Percentiles rank a stretch among this genome's conserved stretches.
phyloP scores from a whole-genome alignment of 148 eudicot genomes.

The Dysphania ambrosioides region DNA sequence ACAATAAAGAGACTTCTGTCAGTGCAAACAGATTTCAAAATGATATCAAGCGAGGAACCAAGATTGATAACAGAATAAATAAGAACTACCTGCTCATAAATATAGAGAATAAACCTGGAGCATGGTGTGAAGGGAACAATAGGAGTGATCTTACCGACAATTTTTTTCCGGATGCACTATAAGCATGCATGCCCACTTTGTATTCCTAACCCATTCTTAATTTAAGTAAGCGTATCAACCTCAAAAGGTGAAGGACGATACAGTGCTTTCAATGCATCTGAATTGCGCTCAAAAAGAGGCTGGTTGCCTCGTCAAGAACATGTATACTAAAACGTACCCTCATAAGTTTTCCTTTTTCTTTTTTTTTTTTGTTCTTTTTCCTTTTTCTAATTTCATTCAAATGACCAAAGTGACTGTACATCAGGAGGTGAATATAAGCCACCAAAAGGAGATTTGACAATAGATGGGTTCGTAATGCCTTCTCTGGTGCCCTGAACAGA shows the following conservation, averaged over 20 bases:
- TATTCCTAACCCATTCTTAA: slow-evolving; percentile 45
- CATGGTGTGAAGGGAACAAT: slow-evolving; percentile 4
- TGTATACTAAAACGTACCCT: slow-evolving; percentile 51
- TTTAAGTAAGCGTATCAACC: slow-evolving; percentile 55
- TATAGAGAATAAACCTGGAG: slow-evolving; percentile 7
- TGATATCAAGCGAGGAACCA: background rate
- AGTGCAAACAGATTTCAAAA: background rate
- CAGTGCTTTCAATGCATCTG: slow-evolving; percentile 50
- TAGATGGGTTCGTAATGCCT: slow-evolving; percentile 48
- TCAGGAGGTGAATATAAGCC: slow-evolving; percentile 76
- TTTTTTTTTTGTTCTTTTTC: slow-evolving; percentile 22
- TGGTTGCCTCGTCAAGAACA: slow-evolving; percentile 47
- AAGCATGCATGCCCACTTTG: slow-evolving; percentile 47
- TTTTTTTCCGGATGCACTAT: slow-evolving; percentile 37
- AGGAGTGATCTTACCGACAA: slow-evolving; percentile 13
- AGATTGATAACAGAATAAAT: background rate
- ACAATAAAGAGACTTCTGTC: background rate
- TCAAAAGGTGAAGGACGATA: slow-evolving; percentile 53
- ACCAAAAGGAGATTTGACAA: slow-evolving; percentile 57
- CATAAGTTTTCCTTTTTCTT: slow-evolving; percentile 20
- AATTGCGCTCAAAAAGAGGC: slow-evolving; percentile 57
- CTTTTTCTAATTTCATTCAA: slow-evolving; percentile 45
- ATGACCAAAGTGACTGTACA: slow-evolving; percentile 94
- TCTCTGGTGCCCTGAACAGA: slow-evolving; percentile 47
- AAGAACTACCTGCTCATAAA: slow-evolving; percentile 23